Evolutionary conservation across 2,329 filamentous ascomycete species (phyloP), one percentile per base, ranked within the genome.

Genomic region (Sarocladium kiliense): DNA sequence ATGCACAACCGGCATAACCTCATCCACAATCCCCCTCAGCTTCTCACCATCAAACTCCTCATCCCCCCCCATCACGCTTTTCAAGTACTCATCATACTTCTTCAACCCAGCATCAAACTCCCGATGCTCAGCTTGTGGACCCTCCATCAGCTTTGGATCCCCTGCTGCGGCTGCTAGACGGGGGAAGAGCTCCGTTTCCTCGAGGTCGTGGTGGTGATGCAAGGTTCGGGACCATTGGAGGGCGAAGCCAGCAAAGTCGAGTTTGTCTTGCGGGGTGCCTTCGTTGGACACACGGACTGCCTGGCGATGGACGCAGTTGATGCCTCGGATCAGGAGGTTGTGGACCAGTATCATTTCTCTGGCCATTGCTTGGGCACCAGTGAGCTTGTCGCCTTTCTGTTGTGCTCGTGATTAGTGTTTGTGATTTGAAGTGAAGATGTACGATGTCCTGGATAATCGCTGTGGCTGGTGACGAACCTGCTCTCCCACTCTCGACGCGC

Each of bases 171-270:
- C 63, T 27, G 68, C 66, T 5, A 71, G 57, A 27, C 61, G 64
- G 1, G 70, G 69, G 55, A 74, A 73, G 25, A 70, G 67, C 44
- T 62, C 56, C 0, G 44, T 56, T 51, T 73, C 70, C 54, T 73
- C 70, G 34, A 61, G 57, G 1, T 59, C 53, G 55, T 72, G 70
- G 56, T 72, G 70, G 56, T 71, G 67, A 36, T 70, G 59, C 4
- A 73, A 65, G 36, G 64, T 66, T 16, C 68, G 64, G 18, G 59
- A 60, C 65, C 68, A 73, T 18, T 53, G 50, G n/a, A 27, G 7
- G 3, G 50, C 50, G 11, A 64, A 65, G 2, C 59, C 56, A 7
- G 67, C 60, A 56, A 67, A 69, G 11, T 64, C 59, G 21, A 66
- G 60, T 12, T 42, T 36, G 16, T 58, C 47, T 25, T 58, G 39